phyloP scores from a whole-genome alignment of 164 flowering plant genomes.

The Vitis labrusca region DNA sequence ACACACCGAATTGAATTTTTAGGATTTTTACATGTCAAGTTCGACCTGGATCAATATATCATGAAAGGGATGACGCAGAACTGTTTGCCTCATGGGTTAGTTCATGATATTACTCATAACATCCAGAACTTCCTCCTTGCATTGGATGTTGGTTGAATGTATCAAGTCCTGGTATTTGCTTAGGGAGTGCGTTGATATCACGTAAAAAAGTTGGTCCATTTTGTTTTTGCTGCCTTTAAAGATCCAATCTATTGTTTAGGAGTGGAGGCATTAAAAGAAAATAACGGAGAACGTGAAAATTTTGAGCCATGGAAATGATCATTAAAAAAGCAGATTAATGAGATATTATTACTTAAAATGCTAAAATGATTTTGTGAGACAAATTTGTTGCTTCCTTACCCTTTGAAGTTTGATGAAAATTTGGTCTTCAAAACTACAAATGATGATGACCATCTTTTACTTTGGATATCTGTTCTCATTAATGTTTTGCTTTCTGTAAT shows the following conservation, averaged over 20 bases:
- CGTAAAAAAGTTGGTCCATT: not conserved
- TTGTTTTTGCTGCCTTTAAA: no score
- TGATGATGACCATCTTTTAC: not conserved
- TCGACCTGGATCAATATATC: conserved; percentile 88
- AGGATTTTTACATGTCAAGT: conserved; percentile 90
- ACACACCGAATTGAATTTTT: conserved; percentile 8
- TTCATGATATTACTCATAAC: conserved; percentile 10
- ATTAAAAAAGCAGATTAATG: no score
- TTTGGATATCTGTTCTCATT: not conserved
- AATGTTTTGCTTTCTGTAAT: conserved; percentile 1
- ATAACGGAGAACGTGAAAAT: no score
- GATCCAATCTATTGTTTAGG: no score
- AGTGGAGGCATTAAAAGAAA: not conserved
- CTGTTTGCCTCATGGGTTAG: conserved; percentile 94
- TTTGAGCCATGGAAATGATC: no score
- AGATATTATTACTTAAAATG: no score
- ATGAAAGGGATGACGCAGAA: conserved; percentile 75
- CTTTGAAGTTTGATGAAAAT: no score
- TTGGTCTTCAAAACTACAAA: no score
- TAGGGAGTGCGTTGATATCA: not conserved
- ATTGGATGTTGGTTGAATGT: not conserved
- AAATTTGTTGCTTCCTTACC: no score
- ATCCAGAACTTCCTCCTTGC: not conserved
- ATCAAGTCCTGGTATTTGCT: not conserved
- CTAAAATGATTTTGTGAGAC: no score